Conservation (phyloP, 768 basidiomycete genomes). For the Saitozyma podzolica region DNA sequence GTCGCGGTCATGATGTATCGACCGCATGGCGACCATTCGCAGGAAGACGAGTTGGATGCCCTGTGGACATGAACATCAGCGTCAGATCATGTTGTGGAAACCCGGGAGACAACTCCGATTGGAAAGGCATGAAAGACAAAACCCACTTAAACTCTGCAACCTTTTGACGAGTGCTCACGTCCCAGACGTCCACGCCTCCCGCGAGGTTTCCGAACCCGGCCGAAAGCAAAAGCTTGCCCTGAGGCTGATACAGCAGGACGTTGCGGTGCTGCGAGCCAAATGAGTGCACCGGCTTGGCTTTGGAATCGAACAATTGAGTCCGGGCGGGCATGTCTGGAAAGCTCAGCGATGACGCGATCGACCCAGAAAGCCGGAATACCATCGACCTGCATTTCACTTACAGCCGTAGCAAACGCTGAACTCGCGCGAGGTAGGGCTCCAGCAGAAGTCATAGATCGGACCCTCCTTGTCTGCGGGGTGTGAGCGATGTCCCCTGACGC, state of each 20-base stretch:
- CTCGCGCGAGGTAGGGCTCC: conserved; percentile 96
- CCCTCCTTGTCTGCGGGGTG: conserved; percentile 81
- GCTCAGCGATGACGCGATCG: conserved; percentile 2
- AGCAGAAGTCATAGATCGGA: conserved; percentile 91
- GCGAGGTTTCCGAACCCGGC: conserved; percentile 97
- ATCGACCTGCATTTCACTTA: conserved; percentile 56
- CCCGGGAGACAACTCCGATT: neutral
- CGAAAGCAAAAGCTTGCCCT: conserved; percentile 78
- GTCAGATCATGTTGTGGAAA: conserved; percentile 24
- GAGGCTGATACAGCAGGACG: conserved; percentile 91
- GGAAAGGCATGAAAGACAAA: too few relatives aligned
- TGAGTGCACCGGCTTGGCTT: conserved; percentile 81
- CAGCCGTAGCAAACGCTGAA: conserved; percentile 97
- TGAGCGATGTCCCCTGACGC: neutral
- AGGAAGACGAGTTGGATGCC: conserved; percentile 88
- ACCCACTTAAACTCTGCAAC: conserved; percentile 58
- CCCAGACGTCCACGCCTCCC: conserved; percentile 88
- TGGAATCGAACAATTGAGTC: conserved; percentile 84
- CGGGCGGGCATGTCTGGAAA: conserved; percentile 88
- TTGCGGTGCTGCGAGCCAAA: conserved; percentile 89
- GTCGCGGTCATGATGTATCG: conserved; percentile 91
- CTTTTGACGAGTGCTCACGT: conserved; percentile 80
- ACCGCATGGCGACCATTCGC: conserved; percentile 94
- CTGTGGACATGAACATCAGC: conserved; percentile 58
- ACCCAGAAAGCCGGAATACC: neutral